These are phyloP conservation scores for Pouteria glomerata DNA, from an alignment of 148 eudicot species.

Conservation along the genomic window DNA sequence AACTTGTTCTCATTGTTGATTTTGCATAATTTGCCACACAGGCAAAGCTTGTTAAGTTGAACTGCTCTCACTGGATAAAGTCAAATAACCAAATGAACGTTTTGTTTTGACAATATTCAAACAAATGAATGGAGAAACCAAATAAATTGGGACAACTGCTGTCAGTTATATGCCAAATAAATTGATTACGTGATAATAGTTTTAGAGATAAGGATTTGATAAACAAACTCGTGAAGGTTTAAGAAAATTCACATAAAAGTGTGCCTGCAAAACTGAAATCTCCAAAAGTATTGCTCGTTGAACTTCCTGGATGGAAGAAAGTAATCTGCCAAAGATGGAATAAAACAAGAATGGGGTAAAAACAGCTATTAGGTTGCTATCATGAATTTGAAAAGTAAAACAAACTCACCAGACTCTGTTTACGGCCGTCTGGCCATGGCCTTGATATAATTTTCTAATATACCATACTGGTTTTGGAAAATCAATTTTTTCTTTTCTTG, in stretches of 20 bases:
- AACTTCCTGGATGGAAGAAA: not conserved
- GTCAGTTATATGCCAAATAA: not conserved
- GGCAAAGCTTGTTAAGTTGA: not conserved
- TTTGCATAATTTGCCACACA: not conserved
- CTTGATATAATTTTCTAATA: not conserved
- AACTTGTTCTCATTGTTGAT: too few species aligned
- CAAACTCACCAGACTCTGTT: constrained; percentile 12
- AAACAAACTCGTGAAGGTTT: not conserved
- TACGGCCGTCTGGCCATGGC: not conserved
- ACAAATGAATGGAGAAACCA: not conserved
- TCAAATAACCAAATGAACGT: not conserved
- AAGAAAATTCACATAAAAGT: not conserved
- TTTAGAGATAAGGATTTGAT: not conserved
- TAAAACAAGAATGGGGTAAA: not conserved
- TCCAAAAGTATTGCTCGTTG: not conserved
- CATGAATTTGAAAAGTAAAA: not conserved
- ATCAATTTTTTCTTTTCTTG: too few species aligned
- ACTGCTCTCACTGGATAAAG: not conserved
- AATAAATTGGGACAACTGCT: not conserved
- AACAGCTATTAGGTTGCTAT: not conserved
- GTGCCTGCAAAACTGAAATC: constrained; percentile 11
- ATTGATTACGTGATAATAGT: not conserved
- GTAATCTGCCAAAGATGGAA: constrained; percentile 10
- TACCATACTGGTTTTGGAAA: constrained; percentile 6
- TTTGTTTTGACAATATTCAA: not conserved